These are phyloP conservation scores for Colletotrichum higginsianum DNA, from an alignment of 2,329 filamentous ascomycete genomes.

Conservation along the genomic window DNA sequence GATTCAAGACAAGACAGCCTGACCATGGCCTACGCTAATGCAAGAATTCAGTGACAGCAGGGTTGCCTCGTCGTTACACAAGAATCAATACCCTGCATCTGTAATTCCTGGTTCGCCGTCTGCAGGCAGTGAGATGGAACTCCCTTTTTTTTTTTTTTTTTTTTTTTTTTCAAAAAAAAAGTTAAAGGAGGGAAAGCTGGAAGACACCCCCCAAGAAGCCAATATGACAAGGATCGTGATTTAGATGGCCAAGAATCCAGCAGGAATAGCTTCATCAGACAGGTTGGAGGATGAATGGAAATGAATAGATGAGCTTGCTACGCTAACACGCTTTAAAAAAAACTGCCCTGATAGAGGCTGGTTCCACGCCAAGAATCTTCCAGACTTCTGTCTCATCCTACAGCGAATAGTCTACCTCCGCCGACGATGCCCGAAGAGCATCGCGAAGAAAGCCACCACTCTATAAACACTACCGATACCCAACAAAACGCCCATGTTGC, in stretches of 20 bases:
- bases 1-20: too few relatives aligned
- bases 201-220: too few relatives aligned
- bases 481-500: constrained; percentile 58
- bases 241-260: not conserved
- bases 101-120: too few relatives aligned
- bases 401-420: constrained; percentile 43
- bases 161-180: too few relatives aligned
- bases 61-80: too few relatives aligned
- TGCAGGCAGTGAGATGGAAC: too few relatives aligned
- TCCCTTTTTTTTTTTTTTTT: too few relatives aligned
- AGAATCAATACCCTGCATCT: too few relatives aligned
- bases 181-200: too few relatives aligned
- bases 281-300: not conserved
- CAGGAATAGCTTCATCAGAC: not conserved
- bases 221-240: too few relatives aligned
- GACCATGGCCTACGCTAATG: too few relatives aligned
- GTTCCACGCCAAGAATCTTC: not conserved
- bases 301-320: not conserved
- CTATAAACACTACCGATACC: constrained; percentile 62
- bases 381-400: not conserved
- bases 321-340: not conserved
- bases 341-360: not conserved
- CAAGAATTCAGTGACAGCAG: too few relatives aligned
- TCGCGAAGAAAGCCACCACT: constrained; percentile 59
- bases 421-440: constrained; percentile 52